A percentile compares a stretch with the other conserved stretches of the same genome.
phyloP scores from a whole-genome alignment of 2,329 filamentous ascomycete genomes.

The Arachnomyces sp. region DNA sequence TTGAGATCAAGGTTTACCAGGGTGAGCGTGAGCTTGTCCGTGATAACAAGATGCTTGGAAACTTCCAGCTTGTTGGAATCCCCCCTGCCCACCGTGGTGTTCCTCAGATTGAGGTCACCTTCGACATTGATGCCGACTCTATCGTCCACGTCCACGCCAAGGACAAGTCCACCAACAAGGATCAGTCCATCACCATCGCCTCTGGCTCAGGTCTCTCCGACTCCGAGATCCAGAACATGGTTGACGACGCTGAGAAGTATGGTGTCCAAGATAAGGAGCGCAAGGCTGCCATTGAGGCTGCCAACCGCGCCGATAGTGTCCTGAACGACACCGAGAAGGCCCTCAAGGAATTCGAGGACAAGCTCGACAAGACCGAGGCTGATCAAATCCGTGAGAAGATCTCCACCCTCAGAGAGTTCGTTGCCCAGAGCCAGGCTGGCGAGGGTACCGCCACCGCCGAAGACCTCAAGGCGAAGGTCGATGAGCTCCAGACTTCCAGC shows the following conservation, averaged over 20 bases:
- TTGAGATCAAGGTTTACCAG: conserved; percentile 99
- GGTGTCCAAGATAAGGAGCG: conserved; percentile 92
- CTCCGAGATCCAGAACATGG: conserved; percentile 92
- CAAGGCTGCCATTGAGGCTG: conserved; percentile 88
- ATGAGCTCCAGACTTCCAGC: conserved; percentile 91
- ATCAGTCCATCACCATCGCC: conserved; percentile 98
- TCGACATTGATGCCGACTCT: conserved; percentile 96
- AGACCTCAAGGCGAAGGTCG: conserved; percentile 97
- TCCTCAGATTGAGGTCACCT: conserved; percentile 94
- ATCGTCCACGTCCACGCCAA: conserved; percentile 97
- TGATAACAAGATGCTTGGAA: conserved; percentile 97
- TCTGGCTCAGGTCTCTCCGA: conserved; percentile 96
- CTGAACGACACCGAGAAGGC: conserved; percentile 98
- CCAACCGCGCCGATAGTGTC: conserved; percentile 94
- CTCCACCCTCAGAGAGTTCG: conserved; percentile 71
- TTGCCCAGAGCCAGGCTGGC: conserved; percentile 89
- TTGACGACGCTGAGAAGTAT: conserved; percentile 95
- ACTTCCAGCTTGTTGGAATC: conserved; percentile 98
- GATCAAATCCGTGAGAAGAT: conserved; percentile 95
- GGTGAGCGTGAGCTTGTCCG: conserved; percentile 98
- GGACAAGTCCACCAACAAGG: conserved; percentile 99
- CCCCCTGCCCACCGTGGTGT: conserved; percentile 94
- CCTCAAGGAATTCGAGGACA: conserved; percentile 91
- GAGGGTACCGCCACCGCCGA: conserved; percentile 79
- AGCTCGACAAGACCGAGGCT: conserved; percentile 92